Base-by-base conservation (phyloP, 441 rosid genomes). In the Adansonia grandidieri region DNA sequence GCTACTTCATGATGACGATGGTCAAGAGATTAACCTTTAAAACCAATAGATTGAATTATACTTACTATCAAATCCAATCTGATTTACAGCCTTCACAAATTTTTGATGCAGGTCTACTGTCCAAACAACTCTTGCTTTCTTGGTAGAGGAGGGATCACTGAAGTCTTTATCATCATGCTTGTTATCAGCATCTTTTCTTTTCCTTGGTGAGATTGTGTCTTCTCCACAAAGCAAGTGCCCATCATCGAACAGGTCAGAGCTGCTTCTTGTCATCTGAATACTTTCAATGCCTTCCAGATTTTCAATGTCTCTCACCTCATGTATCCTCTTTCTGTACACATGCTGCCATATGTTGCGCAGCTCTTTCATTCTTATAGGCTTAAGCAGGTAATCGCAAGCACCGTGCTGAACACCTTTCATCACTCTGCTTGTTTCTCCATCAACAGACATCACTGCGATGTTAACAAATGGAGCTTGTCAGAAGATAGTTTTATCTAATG, bases 401-500 rank as follows among this genome's bases (percentile, higher is more conserved):
- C 93, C 95, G 48, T 91, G 95, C 62, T 87, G 92, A 15, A 91
- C 91, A 3, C 95, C 95, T 19, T 89, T 91, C 93, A 89, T 89
- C 50, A 91, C 93, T 54, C 89, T 80, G 78, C 89, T 91, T 0
- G 90, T 90, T 78, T 91, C 93, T 4, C 93, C 91, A 74, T 91
- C 93, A 0, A 88, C 93, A 0, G 93, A 91, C 87, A 91, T 89
- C 93, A 91, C 95, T 91, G 86, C 42, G 56, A 45, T 64, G 8
- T 66, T 67, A 14, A 10, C 13, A 77, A 61, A 68, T 6, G 44
- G 5, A 68, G 77, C 10, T 71, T 13, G 47, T 80, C 51, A 87
- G 83, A 82, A 51, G 73, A 76, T 75, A 50, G 61, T 42, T 72
- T 64, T 2, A 79, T 4, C 56, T 15, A 62, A 69, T 6, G 19